Base-by-base conservation (phyloP, 2,329 filamentous ascomycete species). In the Trichophaea hybrida region DNA sequence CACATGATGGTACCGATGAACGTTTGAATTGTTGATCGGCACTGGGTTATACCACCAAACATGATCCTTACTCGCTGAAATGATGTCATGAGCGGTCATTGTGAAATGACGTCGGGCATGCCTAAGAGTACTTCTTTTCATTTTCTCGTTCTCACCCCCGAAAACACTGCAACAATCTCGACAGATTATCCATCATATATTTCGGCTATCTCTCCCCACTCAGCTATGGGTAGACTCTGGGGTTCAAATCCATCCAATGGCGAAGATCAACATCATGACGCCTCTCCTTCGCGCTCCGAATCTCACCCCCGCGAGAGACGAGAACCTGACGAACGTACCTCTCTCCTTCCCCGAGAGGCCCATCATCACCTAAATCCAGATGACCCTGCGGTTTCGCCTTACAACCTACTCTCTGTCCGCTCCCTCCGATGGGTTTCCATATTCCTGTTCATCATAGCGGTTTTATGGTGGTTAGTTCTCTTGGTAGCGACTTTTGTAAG, bases 361-460 rank as follows among this genome's bases (percentile, higher is more conserved):
- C 50, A 51, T 13, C 43, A 17, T n/a, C 51, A 56, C 10, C 58
- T 65, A 50, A 59, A 65, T 51, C 65, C 64, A n/a, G 66, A 67
- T 56, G 61, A 68, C 51, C 61, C 61, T 75, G 77, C 65, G 10
- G 83, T 87, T 31, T 87, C 88, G 2, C 93, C 93, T 0, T 96
- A 96, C 74, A 98, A 98, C 68, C 80, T 97, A 40, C 95, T 89
- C 85, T 88, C 82, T 61, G 86, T 98, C 54, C 84, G 93, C 15
- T 80, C 86, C 51, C 76, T 93, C 58, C 82, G 89, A 70, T 87
- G 83, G 69, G 72, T 93, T 62, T 91, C 88, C 4, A 76, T 94
- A 58, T 68, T 88, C 40, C 86, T 96, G 69, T 76, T 91, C 17
- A 72, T 82, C 55, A 70, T 90, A 67, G 86, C 83, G 59, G 88